A percentile compares a stretch with the other conserved stretches of the same genome.
phyloP scores from a whole-genome alignment of 2,329 filamentous ascomycete genomes.

The Orbilia quercus region DNA sequence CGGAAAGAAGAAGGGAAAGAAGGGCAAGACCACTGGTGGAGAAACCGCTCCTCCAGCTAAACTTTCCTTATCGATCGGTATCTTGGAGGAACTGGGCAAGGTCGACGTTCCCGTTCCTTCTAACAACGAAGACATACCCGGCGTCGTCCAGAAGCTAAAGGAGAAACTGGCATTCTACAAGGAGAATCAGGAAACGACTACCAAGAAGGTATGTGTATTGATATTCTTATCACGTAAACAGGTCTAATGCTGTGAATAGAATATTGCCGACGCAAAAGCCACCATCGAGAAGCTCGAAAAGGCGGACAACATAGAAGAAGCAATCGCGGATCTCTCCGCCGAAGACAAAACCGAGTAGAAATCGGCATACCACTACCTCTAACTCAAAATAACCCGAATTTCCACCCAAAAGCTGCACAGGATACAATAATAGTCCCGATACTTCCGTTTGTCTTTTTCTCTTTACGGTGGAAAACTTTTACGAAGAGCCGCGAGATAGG shows the following conservation, averaged over 20 bases:
- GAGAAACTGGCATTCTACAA: slow-evolving; percentile 93
- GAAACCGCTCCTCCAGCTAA: slow-evolving; percentile 67
- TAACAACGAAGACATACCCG: slow-evolving; percentile 82
- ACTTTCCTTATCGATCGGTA: slow-evolving; percentile 88
- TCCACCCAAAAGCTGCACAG: too few species aligned
- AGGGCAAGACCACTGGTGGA: slow-evolving; percentile 63
- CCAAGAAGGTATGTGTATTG: slow-evolving; percentile 69
- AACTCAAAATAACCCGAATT: too few species aligned
- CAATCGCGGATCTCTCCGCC: slow-evolving; percentile 32
- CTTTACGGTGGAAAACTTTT: too few species aligned
- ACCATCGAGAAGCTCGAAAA: slow-evolving; percentile 91
- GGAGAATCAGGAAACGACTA: slow-evolving; percentile 81
- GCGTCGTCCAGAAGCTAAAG: slow-evolving; percentile 86
- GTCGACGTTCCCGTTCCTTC: slow-evolving; percentile 89
- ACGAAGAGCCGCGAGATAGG: too few species aligned
- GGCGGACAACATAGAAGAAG: slow-evolving; percentile 64
- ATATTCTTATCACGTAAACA: not conserved
- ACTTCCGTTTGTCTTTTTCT: too few species aligned
- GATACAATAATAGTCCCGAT: too few species aligned
- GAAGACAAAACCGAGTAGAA: slow-evolving; percentile 22
- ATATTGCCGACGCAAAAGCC: slow-evolving; percentile 95
- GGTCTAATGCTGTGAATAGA: slow-evolving; percentile 69
- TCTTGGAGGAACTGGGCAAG: slow-evolving; percentile 88
- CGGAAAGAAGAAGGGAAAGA: slow-evolving; percentile 78
- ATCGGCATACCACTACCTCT: not conserved